These are phyloP conservation scores for Phylloporus arenicola DNA, from an alignment of 768 basidiomycete genomes.

Conservation along the genomic window DNA sequence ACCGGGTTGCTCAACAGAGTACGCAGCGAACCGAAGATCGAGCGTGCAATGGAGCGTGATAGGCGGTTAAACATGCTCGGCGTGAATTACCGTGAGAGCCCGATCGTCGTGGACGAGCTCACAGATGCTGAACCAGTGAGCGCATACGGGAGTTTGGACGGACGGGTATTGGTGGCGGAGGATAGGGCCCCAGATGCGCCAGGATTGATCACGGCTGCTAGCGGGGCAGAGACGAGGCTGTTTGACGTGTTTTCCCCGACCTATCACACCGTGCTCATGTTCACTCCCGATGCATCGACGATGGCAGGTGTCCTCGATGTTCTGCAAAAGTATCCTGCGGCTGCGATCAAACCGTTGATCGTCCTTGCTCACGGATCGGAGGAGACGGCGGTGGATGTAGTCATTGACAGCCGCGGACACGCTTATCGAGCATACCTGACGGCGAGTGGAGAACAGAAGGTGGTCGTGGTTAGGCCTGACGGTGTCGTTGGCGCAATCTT, in stretches of 20 bases:
- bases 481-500: constrained; percentile 36
- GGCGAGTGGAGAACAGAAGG: constrained; percentile 24
- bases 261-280: constrained; percentile 25
- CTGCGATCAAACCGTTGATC: constrained; percentile 6
- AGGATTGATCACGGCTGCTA: not conserved
- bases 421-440: constrained; percentile 38
- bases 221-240: not conserved
- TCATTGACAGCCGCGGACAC: constrained; percentile 35
- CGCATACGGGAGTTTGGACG: constrained; percentile 6
- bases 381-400: constrained; percentile 16
- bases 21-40: not conserved
- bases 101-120: constrained; percentile 38
- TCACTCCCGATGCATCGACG: constrained; percentile 10
- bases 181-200: constrained; percentile 17
- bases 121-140: not conserved
- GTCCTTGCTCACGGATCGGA: constrained; percentile 9
- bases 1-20: constrained; percentile 8
- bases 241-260: not conserved
- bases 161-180: constrained; percentile 4
- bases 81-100: constrained; percentile 50
- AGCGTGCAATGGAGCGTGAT: not conserved
- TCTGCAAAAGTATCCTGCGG: constrained; percentile 4
- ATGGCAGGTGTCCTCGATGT: constrained; percentile 6
- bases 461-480: constrained; percentile 42
- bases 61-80: constrained; percentile 38